phyloP scores from a whole-genome alignment of 331 rosid species.

The Telfairia occidentalis region DNA sequence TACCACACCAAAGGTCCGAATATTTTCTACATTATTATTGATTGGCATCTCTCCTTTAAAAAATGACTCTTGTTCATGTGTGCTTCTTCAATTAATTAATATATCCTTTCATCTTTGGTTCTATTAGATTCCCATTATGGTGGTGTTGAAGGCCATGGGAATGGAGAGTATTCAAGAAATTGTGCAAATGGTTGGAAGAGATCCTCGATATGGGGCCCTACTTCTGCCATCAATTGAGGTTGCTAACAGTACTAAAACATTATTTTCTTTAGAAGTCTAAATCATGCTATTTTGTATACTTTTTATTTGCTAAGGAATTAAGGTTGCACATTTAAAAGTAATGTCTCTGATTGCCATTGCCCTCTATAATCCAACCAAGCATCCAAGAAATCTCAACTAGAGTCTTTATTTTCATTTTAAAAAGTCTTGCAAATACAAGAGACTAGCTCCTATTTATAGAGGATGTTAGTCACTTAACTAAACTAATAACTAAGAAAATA shows the following conservation, averaged over 20 bases:
- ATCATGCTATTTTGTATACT: neutral
- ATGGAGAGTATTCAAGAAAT: constrained; percentile 90
- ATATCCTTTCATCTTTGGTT: neutral
- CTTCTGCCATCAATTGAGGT: constrained; percentile 90
- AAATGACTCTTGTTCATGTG: neutral
- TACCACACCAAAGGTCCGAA: constrained; percentile 44
- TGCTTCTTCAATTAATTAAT: neutral
- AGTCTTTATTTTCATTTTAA: neutral
- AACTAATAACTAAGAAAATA: neutral
- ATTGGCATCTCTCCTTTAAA: neutral
- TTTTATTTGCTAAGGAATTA: neutral
- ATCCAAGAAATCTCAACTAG: neutral
- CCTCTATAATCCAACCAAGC: neutral
- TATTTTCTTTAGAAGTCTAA: neutral
- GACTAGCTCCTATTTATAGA: neutral
- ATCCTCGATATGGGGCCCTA: constrained; percentile 65
- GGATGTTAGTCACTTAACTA: neutral
- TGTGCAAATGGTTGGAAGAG: constrained; percentile 88
- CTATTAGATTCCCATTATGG: constrained; percentile 69
- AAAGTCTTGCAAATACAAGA: neutral
- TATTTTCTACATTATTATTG: neutral
- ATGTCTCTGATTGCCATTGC: neutral
- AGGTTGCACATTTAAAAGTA: neutral
- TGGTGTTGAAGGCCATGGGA: constrained; percentile 93
- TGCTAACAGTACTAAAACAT: neutral